Base-by-base conservation (phyloP, 768 basidiomycete species). In the Fistulinella prunicolor region DNA sequence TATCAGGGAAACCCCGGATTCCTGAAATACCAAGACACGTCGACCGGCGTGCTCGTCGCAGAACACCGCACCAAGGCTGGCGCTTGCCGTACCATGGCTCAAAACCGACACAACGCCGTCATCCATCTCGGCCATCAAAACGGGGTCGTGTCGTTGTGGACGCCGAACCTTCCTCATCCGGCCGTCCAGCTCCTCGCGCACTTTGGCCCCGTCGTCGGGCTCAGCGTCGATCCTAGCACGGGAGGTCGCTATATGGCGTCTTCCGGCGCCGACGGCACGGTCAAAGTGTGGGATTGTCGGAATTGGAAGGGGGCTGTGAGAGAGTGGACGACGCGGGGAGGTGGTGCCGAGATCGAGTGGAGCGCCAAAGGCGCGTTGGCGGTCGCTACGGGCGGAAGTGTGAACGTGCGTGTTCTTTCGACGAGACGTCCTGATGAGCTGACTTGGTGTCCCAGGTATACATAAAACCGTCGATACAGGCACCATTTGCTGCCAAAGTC, bases 261-360 rank as follows among this genome's bases (percentile, higher is more conserved):
- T 0, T 76, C 86, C 2, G 94, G 94, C 0, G 74, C 83, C 52
- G 96, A 99, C 61, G 86, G 93, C 0, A 80, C 72, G 0, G 87
- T 99, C 42, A 98, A 97, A 60, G 76, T 98, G 1, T 99, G 96
- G 96, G 96, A 98, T 69, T 91, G 88, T 61, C 71, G 96, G 47
- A 96, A 93, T 71, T 97, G 94, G 94, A 92, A 88, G 55, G 87
- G 89, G 8, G 81, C 84, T 3, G 80, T 99, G 29, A 74, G 91
- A 49, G 79, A 85, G 66, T 88, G 94, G 92, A 71, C 67, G 9
- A 74, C 86, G 32, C 73, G 90, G 46, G 83, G 86, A 7, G 82
- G 81, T 1, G 67, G 77, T 3, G 80, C 82, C 0, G 86, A 85
- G 48, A 54, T 93, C 4, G 83, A 87, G 36, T 99, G 89, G 86